Conservation (phyloP, 345 rosid genomes). For the Schrenkiella parvula region DNA sequence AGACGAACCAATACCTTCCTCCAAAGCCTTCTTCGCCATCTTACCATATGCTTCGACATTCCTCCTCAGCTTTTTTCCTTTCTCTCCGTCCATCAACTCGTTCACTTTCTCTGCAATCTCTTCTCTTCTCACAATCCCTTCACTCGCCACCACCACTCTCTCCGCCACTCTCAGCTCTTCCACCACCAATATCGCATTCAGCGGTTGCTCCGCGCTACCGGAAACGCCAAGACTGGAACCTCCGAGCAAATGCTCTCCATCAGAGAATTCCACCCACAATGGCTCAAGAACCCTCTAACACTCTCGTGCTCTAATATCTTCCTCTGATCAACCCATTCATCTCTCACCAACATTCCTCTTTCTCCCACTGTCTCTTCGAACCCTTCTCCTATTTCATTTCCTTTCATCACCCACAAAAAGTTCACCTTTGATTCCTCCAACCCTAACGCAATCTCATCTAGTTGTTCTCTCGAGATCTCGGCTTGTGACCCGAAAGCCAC, state of each 20-base stretch:
- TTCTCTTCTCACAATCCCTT: background rate
- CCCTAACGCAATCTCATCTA: background rate
- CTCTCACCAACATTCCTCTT: constrained; percentile 1
- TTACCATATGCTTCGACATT: background rate
- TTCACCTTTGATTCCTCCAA: background rate
- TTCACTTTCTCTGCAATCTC: background rate
- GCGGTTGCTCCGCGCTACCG: background rate
- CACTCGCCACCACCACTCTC: background rate
- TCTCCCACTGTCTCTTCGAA: background rate
- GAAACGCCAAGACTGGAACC: constrained; percentile 6
- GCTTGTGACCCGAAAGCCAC: background rate
- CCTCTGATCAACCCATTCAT: constrained; percentile 7
- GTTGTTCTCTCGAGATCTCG: background rate
- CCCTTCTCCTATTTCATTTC: background rate
- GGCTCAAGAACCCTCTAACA: background rate
- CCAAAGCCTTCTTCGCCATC: background rate
- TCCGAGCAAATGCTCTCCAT: background rate
- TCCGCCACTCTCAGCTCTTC: background rate
- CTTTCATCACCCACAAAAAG: constrained; percentile 2
- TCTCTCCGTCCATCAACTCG: constrained; percentile 1
- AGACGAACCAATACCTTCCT: background rate
- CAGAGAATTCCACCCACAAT: background rate
- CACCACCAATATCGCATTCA: background rate
- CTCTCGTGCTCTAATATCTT: constrained; percentile 4
- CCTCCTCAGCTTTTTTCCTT: constrained; percentile 1